A percentile compares a stretch with the other conserved stretches of the same genome.
Evolutionary conservation across 208 protist species (phyloP).

Genomic region (Wallacemonas sp.): DNA sequence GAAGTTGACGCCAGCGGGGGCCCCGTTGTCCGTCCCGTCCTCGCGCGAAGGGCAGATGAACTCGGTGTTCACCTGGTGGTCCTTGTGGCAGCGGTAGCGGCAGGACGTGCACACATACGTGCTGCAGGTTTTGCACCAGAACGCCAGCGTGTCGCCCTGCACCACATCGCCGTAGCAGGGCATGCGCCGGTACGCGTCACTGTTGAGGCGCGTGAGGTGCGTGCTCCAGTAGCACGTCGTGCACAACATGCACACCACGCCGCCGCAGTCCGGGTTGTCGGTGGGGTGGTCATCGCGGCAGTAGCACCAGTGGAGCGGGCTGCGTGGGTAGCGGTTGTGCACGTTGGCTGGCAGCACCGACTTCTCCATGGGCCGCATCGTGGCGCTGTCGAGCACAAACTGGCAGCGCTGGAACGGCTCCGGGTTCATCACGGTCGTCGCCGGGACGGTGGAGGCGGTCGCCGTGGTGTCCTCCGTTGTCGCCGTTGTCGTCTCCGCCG

Average conservation of each 20-base stretch:
- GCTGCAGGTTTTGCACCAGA: slow-evolving; percentile 69
- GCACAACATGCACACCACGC: slow-evolving; percentile 81
- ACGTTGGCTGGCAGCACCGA: slow-evolving; percentile 60
- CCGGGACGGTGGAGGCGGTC: not conserved
- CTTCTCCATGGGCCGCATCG: slow-evolving; percentile 42
- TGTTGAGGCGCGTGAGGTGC: slow-evolving; percentile 67
- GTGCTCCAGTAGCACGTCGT: slow-evolving; percentile 77
- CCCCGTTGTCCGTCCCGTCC: slow-evolving; percentile 54
- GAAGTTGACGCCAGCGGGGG: slow-evolving; percentile 46
- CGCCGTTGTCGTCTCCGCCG: too few species aligned
- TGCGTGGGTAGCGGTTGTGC: slow-evolving; percentile 79
- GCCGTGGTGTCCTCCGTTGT: not conserved
- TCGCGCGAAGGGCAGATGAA: slow-evolving; percentile 36
- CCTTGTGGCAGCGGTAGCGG: slow-evolving; percentile 81
- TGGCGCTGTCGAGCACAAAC: slow-evolving; percentile 75
- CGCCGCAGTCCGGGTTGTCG: slow-evolving; percentile 67
- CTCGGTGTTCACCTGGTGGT: slow-evolving; percentile 54
- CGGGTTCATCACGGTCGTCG: not conserved
- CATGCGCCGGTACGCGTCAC: slow-evolving; percentile 50
- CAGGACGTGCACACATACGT: slow-evolving; percentile 76
- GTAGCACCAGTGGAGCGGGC: slow-evolving; percentile 74
- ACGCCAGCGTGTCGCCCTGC: slow-evolving; percentile 64
- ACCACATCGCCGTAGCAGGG: slow-evolving; percentile 86
- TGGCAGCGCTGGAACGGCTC: slow-evolving; percentile 46
- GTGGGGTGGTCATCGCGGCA: slow-evolving; percentile 57